Evolutionary conservation across 2,329 filamentous ascomycete genomes (phyloP), one percentile per base, ranked within the genome.

Genomic region (Setomelanomma holmii): DNA sequence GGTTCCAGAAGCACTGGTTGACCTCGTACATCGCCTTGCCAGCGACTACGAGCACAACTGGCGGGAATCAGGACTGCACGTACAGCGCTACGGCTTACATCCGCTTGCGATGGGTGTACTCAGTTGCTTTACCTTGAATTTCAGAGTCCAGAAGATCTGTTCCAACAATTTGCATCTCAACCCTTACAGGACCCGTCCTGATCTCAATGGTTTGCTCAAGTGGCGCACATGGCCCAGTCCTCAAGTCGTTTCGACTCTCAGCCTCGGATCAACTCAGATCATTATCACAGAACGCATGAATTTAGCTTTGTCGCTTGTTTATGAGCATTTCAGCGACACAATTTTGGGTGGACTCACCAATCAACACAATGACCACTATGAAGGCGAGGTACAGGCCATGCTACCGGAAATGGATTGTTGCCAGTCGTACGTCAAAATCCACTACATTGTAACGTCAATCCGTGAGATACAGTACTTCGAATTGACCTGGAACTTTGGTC

Each of bases 141-240:
- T 30, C 27, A 30, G 10, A 3, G 5, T 6, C 10, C 27, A 30
- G 5, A 30, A 30, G 27, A 14, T 30, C 3, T 8, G 10, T 3
- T 8, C 27, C 10, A 6, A 3, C 5, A 30, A 30, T 6, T 6
- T 30, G 27, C 27, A 3, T 30, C 10, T 3, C 3, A 47, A 47
- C 40, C 38, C 6, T 3, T 30, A 14, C 3, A 21, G 38, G 7
- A 27, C 19, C 7, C 20, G 17, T 22, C 5, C 43, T 21, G 24
- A 47, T 16, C 10, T 2, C 8, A 36, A 17, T 17, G 44, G 47
- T 4, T 24, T 51, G 3, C 17, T 55, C 1, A 38, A 38, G 4
- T 55, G 52, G 52, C 36, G 52, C 4, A 33, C 24, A 34, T 55
- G 52, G 52, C 47, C 52, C 11, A 38, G 5, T 7, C n/a, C n/a